phyloP scores from a whole-genome alignment of 2,329 filamentous ascomycete genomes.

The Clarireedia homoeocarpa region DNA sequence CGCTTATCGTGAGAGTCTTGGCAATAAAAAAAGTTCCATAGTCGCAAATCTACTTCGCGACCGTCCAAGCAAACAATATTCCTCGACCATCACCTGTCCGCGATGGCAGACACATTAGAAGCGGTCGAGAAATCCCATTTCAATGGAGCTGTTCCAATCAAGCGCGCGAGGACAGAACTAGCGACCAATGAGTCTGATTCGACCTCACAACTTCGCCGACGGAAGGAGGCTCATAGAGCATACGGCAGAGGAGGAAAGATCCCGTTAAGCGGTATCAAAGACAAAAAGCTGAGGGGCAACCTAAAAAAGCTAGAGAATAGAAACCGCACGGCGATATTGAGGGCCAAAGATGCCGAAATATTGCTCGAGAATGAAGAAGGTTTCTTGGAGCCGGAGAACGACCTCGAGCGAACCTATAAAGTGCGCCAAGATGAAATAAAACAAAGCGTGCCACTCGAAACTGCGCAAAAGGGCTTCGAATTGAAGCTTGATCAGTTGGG shows the following conservation, averaged over 20 bases:
- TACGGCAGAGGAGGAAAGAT: slow-evolving; percentile 83
- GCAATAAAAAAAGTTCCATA: slow-evolving; percentile 5
- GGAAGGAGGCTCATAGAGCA: slow-evolving; percentile 57
- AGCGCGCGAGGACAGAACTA: slow-evolving; percentile 44
- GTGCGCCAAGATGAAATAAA: slow-evolving; percentile 83
- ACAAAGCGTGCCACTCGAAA: slow-evolving; percentile 66
- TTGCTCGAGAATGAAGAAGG: slow-evolving; percentile 79
- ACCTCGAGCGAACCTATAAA: slow-evolving; percentile 87
- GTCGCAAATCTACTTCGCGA: slow-evolving; percentile 2
- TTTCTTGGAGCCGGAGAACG: slow-evolving; percentile 80
- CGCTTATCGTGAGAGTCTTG: slow-evolving; percentile 7
- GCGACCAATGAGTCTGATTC: slow-evolving; percentile 21
- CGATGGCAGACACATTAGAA: slow-evolving; percentile 16
- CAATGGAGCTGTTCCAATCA: slow-evolving; percentile 47
- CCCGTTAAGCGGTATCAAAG: slow-evolving; percentile 63
- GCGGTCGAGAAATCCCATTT: slow-evolving; percentile 23
- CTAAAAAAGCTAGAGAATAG: slow-evolving; percentile 72
- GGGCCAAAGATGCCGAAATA: slow-evolving; percentile 93
- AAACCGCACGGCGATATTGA: slow-evolving; percentile 70
- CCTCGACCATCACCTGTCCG: background rate
- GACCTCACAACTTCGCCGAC: slow-evolving; percentile 34
- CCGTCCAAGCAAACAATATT: background rate
- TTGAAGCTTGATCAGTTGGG: slow-evolving; percentile 75
- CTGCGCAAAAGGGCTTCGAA: slow-evolving; percentile 89
- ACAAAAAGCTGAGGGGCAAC: slow-evolving; percentile 83